Base-by-base conservation (phyloP, 306 rosid species). In the Arachis hypogaea region DNA sequence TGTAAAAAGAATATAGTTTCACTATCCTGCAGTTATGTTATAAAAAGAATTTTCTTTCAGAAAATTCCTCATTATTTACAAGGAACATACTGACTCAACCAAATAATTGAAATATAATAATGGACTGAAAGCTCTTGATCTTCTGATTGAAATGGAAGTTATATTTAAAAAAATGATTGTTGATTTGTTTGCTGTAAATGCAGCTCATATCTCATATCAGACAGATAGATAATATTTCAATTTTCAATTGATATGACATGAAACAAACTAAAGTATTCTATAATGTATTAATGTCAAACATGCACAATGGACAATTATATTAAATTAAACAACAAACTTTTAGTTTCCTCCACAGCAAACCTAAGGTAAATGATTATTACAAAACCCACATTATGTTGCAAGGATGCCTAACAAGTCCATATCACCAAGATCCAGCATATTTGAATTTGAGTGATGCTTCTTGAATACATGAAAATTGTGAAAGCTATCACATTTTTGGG, bases 381-480 rank as follows among this genome's bases (percentile, higher is more conserved):
- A 47, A 59, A 68, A 76, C 54, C 59, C 7, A 29, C 33, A 52
- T 58, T 62, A 68, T 9, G 49, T 28, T 68, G 75, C 73, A 51
- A 11, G 14, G 29, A 61, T 12, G 70, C 7, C 50, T 52, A 49
- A 36, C 52, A 68, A 47, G 63, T 40, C 33, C 62, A 49, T 58
- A 46, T 58, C 80, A 76, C 61, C 44, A 36, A 58, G 7, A 18
- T 47, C 42, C 52, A 11, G 45, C 33, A 16, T 30, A 56, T n/a
- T 14, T 7, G 45, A 59, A 5, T 59, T 22, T 22, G 28, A 22
- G 28, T 22, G 46, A 33, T 51, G 40, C 28, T 9, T 14, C 8
- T 56, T 74, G 7, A 64, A 29, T 29, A 36, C 6, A 45, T 44
- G 65, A 28, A 12, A 30, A 12, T 10, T 59, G 7, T 11, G 42